Base-by-base conservation (phyloP, 192 early-diverging fungal genomes). In the Phycomyces blakesleeanus region DNA sequence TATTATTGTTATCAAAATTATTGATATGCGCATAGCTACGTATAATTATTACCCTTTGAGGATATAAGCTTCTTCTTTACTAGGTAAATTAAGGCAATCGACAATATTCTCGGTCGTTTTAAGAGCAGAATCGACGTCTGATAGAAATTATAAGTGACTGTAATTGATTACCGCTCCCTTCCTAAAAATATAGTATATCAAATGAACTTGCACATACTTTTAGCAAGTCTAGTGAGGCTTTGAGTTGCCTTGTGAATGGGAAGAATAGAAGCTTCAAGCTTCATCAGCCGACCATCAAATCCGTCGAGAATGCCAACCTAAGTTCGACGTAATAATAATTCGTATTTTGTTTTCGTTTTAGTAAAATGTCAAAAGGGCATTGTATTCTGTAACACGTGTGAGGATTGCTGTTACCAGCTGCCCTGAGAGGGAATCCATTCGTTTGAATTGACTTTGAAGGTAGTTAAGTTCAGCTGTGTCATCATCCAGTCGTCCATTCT, bases 191-290 rank as follows among this genome's bases (percentile, higher is more conserved):
- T n/a, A 11, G 38, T 0, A 0, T 41, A 26, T 20, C 21, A 38
- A 29, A 20, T 12, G 15, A 65, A 25, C 24, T 0, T 7, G 59
- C 20, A 69, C 82, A 15, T 80, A 93, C 91, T 91, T 57, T 87
- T 88, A 14, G 85, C 83, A 6, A 90, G 69, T 47, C 76, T 78
- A 5, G 91, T 91, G 50, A 94, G 71, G 55, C 79, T 82, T 54
- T 88, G 83, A 10, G 91, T 94, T 0, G 86, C 81, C 40, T 78
- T 78, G 56, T 94, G 89, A 60, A 94, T 92, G 18, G 92, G 92
- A 29, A 91, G 56, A 27, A 94, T 91, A 3, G 87, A 90, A 1
- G 78, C 78, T 66, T 94, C 88, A 3, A 94, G 73, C 51, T 81
- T 81, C 1, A 80, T 76, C 8, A 94, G 74, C 57, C 92, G 77